Evolutionary conservation across 768 basidiomycete genomes (phyloP), one percentile per base, ranked within the genome.

Genomic region (Xerocomellus chrysenteron): DNA sequence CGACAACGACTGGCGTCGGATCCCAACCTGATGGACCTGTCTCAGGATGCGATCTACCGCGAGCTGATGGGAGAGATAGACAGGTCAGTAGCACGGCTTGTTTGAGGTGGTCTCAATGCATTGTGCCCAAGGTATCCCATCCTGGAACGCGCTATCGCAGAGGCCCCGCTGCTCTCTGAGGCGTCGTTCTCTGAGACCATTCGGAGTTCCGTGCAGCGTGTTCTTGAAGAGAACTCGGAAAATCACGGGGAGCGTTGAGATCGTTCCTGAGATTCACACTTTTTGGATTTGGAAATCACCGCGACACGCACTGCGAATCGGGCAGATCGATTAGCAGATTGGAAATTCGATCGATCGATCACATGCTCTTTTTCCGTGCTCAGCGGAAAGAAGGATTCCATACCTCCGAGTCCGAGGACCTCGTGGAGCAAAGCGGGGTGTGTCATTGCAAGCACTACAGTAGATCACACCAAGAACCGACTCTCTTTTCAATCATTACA

Each of bases 11-110:
- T 90, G 28, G 68, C 61, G 10, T 78, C 79, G 52, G 85, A 88
- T 57, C 75, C 75, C 42, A 80, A 81, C 59, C 67, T 88, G 45
- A 74, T 80, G 14, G 77, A 78, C 47, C 75, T 79, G 65, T 68
- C 81, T 2, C 79, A 78, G 46, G 85, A 87, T 2, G 69, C 70
- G 11, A 73, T 82, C n/a, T 75, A 82, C 59, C 74, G 78, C 54
- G 88, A 89, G 60, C 71, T 91, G 14, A 79, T 85, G 75, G 86
- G 88, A 46, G 87, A 91, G 65, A 74, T 90, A 30, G 86, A 88
- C 69, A 80, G 87, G 88, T 84, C 21, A n/a, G 65, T 49, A 2
- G 1, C 0, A 12, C 10, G 7, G 4, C 19, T 7, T 13, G 33
- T 19, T 19, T 13, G 42, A 32, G 5, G 6, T 24, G 21, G 19